Percentiles rank a stretch among this genome's conserved stretches.
Evolutionary conservation across 495 filamentous ascomycete genomes (phyloP).

Genomic region (Podospora conica): DNA sequence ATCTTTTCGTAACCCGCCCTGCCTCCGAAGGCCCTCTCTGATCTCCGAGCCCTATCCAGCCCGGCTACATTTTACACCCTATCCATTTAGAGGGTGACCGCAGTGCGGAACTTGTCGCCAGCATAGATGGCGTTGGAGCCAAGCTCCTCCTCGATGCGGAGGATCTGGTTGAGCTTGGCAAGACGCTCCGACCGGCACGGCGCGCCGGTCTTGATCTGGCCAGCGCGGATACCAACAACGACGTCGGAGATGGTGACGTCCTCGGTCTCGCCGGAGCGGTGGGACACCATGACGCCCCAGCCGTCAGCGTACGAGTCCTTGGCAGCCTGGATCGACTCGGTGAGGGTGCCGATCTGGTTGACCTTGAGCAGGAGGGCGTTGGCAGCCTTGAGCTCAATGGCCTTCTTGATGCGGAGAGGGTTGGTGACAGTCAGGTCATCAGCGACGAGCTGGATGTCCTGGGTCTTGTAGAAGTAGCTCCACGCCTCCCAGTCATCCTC

Average conservation of each 20-base stretch:
- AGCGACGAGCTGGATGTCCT: slow-evolving; percentile 97
- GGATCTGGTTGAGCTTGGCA: slow-evolving; percentile 99
- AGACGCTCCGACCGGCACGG: slow-evolving; percentile 93
- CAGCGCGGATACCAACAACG: slow-evolving; percentile 88
- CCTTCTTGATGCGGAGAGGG: slow-evolving; percentile 97
- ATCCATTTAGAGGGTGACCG: slow-evolving; percentile 70
- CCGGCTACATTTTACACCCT: background rate
- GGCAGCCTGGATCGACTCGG: slow-evolving; percentile 97
- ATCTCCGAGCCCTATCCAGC: slow-evolving; percentile 17
- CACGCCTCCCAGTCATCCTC: slow-evolving; percentile 91
- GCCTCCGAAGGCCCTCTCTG: background rate
- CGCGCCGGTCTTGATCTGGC: slow-evolving; percentile 99
- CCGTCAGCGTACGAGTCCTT: slow-evolving; percentile 96
- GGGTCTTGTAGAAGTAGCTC: slow-evolving; percentile 99
- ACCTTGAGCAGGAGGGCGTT: slow-evolving; percentile 98
- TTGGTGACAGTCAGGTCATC: slow-evolving; percentile 94
- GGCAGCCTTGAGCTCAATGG: slow-evolving; percentile 97
- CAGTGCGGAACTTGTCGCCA: slow-evolving; percentile 81
- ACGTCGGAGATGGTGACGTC: slow-evolving; percentile 99
- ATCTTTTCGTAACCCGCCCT: slow-evolving; percentile 17
- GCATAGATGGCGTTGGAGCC: slow-evolving; percentile 86
- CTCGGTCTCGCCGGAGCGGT: slow-evolving; percentile 98
- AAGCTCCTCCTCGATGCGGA: slow-evolving; percentile 99
- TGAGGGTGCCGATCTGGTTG: slow-evolving; percentile 99
- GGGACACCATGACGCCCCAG: slow-evolving; percentile 99